phyloP scores from a whole-genome alignment of 108 stramenopile species.

The Seminavis robusta region DNA sequence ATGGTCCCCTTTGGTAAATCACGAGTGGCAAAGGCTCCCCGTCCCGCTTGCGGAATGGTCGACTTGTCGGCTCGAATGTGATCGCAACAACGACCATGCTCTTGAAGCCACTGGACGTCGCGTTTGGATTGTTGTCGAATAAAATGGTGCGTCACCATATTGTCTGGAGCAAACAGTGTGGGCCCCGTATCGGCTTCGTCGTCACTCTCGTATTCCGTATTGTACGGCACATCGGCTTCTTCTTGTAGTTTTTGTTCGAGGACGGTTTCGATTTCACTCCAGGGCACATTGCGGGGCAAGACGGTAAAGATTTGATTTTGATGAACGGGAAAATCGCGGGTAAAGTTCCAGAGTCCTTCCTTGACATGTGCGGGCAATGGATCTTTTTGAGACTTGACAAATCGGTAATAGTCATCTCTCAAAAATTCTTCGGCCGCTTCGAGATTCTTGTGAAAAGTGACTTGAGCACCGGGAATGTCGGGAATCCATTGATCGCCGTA shows the following conservation, averaged over 20 bases:
- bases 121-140: slow-evolving; percentile 10
- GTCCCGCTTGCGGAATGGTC: slow-evolving; percentile 71
- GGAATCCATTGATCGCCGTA: slow-evolving; percentile 72
- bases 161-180: too few relatives aligned
- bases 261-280: slow-evolving; percentile 5
- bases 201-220: not conserved
- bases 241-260: not conserved
- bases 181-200: too few relatives aligned
- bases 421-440: slow-evolving; percentile 41
- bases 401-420: slow-evolving; percentile 4
- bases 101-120: slow-evolving; percentile 55
- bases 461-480: slow-evolving; percentile 29
- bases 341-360: slow-evolving; percentile 31
- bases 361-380: slow-evolving; percentile 16
- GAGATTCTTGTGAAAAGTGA: slow-evolving; percentile 30
- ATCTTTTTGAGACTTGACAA: slow-evolving; percentile 16
- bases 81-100: slow-evolving; percentile 76
- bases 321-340: slow-evolving; percentile 28
- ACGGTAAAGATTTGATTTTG: slow-evolving; percentile 11
- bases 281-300: slow-evolving; percentile 16
- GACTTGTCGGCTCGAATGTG: slow-evolving; percentile 59
- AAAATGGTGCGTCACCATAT: slow-evolving; percentile 10
- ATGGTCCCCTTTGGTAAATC: slow-evolving; percentile 64
- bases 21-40: slow-evolving; percentile 81
- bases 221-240: not conserved